phyloP scores from a whole-genome alignment of 805 yeast genomes.

The Teunomyces pallodes region DNA sequence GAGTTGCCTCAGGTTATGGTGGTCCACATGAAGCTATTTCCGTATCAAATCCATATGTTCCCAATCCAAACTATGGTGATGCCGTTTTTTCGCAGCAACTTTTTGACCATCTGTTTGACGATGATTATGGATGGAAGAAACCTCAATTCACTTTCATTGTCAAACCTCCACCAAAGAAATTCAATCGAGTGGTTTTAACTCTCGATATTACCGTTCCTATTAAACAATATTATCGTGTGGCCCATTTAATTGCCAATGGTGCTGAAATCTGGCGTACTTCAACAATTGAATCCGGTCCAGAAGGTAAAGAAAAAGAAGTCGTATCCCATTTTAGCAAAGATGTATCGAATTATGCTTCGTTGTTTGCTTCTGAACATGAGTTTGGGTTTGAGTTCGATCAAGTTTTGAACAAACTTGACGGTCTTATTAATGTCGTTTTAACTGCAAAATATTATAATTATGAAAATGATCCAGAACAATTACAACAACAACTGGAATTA shows the following conservation, averaged over 20 bases:
- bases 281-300: conserved; percentile 58
- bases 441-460: conserved; percentile 48
- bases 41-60: conserved; percentile 16
- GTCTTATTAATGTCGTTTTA: conserved; percentile 55
- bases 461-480: background rate
- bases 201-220: conserved; percentile 54
- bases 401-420: conserved; percentile 21
- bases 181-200: conserved; percentile 52
- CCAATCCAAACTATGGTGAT: conserved; percentile 13
- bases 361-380: conserved; percentile 45
- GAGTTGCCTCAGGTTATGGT: no score
- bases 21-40: conserved; percentile 12
- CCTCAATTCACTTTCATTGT: conserved; percentile 43
- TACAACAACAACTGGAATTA: background rate
- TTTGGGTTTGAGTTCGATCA: conserved; percentile 66
- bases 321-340: conserved; percentile 60
- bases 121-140: no score
- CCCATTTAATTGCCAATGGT: conserved; percentile 60
- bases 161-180: conserved; percentile 42
- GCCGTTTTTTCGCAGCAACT: conserved; percentile 43
- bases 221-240: conserved; percentile 63
- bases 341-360: conserved; percentile 49
- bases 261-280: conserved; percentile 82
- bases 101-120: conserved; percentile 37
- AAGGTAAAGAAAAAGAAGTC: conserved; percentile 15